Evolutionary conservation across 306 rosid genomes (phyloP), one percentile per base, ranked within the genome.

Genomic region (Acacia crassicarpa): DNA sequence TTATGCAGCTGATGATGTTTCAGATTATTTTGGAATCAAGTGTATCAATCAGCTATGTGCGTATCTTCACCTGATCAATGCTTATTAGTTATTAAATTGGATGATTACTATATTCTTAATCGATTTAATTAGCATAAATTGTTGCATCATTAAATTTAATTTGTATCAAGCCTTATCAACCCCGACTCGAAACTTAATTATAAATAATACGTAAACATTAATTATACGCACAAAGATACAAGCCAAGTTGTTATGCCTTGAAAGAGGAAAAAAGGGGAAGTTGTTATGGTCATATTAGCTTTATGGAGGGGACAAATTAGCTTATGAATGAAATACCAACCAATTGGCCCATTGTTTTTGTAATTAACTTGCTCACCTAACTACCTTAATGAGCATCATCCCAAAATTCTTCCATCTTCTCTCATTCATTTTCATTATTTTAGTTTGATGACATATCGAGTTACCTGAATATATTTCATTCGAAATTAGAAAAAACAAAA

Each of bases 251-350:
- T 67, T 67, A 58, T 68, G 40, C 0, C 40, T 62, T 62, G 19
- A 62, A 62, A 59, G 32, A 32, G 32, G 32, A 59, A 59, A 59
- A 59, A 59, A 62, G 23, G 48, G 67, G 27, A 78, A 81, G 74
- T 85, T 78, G 85, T 72, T 48, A 66, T 68, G n/a, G 10, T 13
- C 63, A 22, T 6, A 19, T 53, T 51, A 51, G n/a, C 27, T 25
- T 56, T 74, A 45, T 25, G 25, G 49, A 75, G 9, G 19, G 81
- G 91, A 92, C 94, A 90, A 89, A 74, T 83, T 90, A 77, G 97
- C 94, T 89, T 87, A 87, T 80, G 87, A 81, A 79, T 83, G 86
- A 81, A 79, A 75, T 75, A 72, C 44, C 74, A 81, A 78, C 71
- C 84, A 68, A 84, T 83, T 81, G 72, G 84, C 77, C 82, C 79